Percentiles rank a stretch among this genome's conserved stretches.
phyloP scores from a whole-genome alignment of 2,329 filamentous ascomycete species.

The Sclerotinia glacialis region DNA sequence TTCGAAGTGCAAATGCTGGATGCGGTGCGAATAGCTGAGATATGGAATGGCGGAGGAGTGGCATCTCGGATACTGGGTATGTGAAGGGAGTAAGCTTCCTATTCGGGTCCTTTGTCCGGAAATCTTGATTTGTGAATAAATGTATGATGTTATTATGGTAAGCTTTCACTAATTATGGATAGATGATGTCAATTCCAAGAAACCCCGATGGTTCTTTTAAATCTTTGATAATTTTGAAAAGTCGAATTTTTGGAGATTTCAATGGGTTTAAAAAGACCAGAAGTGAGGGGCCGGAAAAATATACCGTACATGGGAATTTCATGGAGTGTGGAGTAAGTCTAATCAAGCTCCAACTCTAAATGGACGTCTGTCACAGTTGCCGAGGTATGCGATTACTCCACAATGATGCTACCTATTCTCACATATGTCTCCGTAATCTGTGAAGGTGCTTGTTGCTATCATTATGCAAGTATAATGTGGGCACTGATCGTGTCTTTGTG shows the following conservation, averaged over 20 bases:
- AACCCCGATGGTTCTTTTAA: neutral
- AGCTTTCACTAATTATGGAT: neutral
- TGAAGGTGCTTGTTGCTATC: neutral
- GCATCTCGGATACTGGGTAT: neutral
- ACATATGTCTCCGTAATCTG: neutral
- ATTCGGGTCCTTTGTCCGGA: neutral
- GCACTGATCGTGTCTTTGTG: no score
- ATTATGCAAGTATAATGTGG: neutral
- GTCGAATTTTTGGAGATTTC: neutral
- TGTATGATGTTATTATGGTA: neutral
- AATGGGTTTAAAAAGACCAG: no score
- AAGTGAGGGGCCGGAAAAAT: neutral
- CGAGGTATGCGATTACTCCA: neutral
- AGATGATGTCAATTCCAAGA: neutral
- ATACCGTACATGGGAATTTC: constrained; percentile 5
- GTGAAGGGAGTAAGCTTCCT: neutral
- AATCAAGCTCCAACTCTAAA: constrained; percentile 20
- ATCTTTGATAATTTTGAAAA: neutral
- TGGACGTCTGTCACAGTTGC: constrained; percentile 7
- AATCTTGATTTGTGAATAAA: neutral
- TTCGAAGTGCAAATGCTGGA: constrained; percentile 15
- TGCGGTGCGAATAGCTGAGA: constrained; percentile 30
- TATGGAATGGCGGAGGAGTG: constrained; percentile 26
- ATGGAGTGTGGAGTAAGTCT: constrained; percentile 22
- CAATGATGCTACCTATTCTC: neutral